Evolutionary conservation across 495 filamentous ascomycete species (phyloP).

Genomic region (Massariosphaeria phaeospora): DNA sequence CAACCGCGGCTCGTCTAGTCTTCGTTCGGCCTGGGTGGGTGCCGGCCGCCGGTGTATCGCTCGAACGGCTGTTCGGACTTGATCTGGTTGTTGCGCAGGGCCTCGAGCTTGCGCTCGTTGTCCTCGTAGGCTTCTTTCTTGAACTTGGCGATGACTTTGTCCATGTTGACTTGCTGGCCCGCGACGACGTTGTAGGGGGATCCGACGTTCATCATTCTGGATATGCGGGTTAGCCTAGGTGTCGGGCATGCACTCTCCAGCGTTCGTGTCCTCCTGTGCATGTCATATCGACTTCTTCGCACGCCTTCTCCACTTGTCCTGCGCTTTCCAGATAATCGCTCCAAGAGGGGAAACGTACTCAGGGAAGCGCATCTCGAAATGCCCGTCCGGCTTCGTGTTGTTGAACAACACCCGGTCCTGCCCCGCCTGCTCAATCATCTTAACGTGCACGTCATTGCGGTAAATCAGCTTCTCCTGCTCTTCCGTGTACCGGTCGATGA

Average conservation of each 20-base stretch:
- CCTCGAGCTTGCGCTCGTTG: slow-evolving; percentile 45
- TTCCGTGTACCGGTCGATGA: slow-evolving; percentile 51
- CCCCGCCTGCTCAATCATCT: slow-evolving; percentile 64
- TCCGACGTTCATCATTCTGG: slow-evolving; percentile 56
- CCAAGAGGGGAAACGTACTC: slow-evolving; percentile 53
- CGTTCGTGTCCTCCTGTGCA: background rate
- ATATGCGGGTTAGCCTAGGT: slow-evolving; percentile 3
- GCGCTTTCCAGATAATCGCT: background rate
- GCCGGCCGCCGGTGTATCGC: background rate
- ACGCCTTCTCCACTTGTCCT: background rate
- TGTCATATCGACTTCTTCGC: background rate
- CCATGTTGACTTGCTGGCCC: slow-evolving; percentile 57
- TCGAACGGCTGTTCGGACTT: slow-evolving; percentile 31
- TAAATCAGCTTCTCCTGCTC: slow-evolving; percentile 50
- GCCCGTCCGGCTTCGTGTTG: slow-evolving; percentile 46
- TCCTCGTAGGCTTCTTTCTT: slow-evolving; percentile 52
- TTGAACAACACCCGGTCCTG: slow-evolving; percentile 62
- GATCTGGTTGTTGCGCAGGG: slow-evolving; percentile 33
- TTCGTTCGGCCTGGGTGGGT: background rate
- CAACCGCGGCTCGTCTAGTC: background rate
- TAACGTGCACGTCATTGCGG: slow-evolving; percentile 59
- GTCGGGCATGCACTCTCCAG: no score
- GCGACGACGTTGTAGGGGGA: slow-evolving; percentile 61
- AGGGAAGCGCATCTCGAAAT: slow-evolving; percentile 55
- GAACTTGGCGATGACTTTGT: slow-evolving; percentile 59